Evolutionary conservation across 2,329 filamentous ascomycete genomes (phyloP), one percentile per base, ranked within the genome.

Genomic region (Talaromyces albobiverticillius): DNA sequence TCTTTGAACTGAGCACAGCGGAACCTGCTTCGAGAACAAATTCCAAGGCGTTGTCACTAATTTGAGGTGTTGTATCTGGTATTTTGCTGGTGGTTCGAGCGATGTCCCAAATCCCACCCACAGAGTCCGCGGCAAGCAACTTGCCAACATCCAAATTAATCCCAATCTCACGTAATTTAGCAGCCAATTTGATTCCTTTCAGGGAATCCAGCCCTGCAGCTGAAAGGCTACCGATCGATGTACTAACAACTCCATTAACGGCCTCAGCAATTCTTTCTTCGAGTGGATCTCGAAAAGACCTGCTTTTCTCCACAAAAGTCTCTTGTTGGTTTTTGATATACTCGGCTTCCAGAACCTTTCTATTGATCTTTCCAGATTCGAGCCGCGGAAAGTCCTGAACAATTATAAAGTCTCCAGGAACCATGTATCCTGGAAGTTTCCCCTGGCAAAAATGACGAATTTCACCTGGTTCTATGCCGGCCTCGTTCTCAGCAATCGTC

Each of bases 371-470:
- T 0, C 92, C 92, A 0, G 90, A 95, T 2, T 90, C 78, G 18
- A 96, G 74, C 50, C 86, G 84, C 1, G 90, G 90, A 53, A 96
- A 85, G 8, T 79, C 75, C 0, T 77, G 60, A 58, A 88, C 72
- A 1, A 88, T 64, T 0, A 90, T 69, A 22, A 95, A 74, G 57
- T 95, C 87, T 3, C 82, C 80, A 0, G 92, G 92, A 1, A 95
- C 73, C 92, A 96, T 96, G 65, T 86, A 94, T 3, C 79, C 77
- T 0, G 91, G 90, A 1, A 96, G 77, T 89, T 90, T 95, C 48
- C 79, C 77, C 48, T 78, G 79, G 69, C 90, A 95, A 4, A 77
- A 80, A 14, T 77, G 65, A 29, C 82, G 64, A 10, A 95, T 74
- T 11, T 69, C 58, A 25, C 68, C 67, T 31, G 67, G 69, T 16